Conservation (phyloP, 306 rosid genomes). For the Castanea sativa region DNA sequence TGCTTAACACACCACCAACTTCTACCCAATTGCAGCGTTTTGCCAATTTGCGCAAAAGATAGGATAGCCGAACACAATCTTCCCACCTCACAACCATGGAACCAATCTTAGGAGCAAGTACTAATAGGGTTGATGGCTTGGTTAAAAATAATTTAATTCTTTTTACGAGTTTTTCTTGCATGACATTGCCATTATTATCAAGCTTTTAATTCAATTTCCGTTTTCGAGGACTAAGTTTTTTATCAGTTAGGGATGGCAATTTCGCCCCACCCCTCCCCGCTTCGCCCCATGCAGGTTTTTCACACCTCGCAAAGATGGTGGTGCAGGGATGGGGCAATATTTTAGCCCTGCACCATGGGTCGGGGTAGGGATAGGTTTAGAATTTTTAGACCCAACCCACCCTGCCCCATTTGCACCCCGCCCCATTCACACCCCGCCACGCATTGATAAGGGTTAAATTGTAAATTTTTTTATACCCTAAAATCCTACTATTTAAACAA, state of each 20-base stretch:
- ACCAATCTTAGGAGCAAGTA: conserved; percentile 40
- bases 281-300: too few relatives aligned
- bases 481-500: too few relatives aligned
- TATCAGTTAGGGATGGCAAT: not conserved
- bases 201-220: conserved; percentile 24
- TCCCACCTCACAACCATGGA: conserved; percentile 43
- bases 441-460: too few relatives aligned
- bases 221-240: not conserved
- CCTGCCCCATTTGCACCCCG: too few relatives aligned
- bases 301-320: too few relatives aligned
- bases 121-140: conserved; percentile 52
- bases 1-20: conserved; percentile 66
- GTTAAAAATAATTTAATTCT: conserved; percentile 43
- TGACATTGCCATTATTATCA: not conserved
- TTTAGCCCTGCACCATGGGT: too few relatives aligned
- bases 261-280: too few relatives aligned
- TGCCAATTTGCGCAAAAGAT: conserved; percentile 39
- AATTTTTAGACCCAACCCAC: too few relatives aligned
- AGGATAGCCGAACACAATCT: conserved; percentile 37
- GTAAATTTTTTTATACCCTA: too few relatives aligned
- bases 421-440: too few relatives aligned
- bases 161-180: conserved; percentile 26
- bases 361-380: too few relatives aligned
- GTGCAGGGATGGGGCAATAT: too few relatives aligned
- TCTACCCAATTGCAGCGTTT: conserved; percentile 54